Evolutionary conservation across 2,329 filamentous ascomycete genomes (phyloP).

Genomic region (Microdochium bolleyi): DNA sequence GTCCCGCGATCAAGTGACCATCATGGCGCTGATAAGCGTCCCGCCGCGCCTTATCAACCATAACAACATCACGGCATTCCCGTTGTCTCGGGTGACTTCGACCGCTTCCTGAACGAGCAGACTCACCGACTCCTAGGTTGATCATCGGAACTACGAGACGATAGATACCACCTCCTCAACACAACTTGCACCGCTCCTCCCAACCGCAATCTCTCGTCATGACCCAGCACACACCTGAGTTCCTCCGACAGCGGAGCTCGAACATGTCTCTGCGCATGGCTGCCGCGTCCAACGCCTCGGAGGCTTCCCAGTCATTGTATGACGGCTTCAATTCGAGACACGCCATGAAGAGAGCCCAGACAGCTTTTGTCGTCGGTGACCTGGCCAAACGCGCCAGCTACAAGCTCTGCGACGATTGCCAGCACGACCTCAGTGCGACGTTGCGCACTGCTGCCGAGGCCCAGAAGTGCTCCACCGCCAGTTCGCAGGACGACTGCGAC

Average conservation of each 20-base stretch:
- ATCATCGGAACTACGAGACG: no score
- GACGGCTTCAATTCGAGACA: slow-evolving; percentile 18
- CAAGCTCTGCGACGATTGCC: slow-evolving; percentile 16
- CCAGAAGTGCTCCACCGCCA: slow-evolving; percentile 4
- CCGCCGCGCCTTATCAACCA: background rate
- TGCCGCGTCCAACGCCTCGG: slow-evolving; percentile 19
- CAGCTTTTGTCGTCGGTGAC: slow-evolving; percentile 11
- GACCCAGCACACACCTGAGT: slow-evolving; percentile 36
- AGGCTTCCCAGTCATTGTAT: slow-evolving; percentile 8
- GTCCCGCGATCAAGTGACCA: background rate
- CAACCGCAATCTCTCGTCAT: slow-evolving; percentile 17
- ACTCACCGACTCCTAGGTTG: no score
- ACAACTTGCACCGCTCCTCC: background rate
- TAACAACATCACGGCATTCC: background rate
- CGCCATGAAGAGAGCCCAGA: slow-evolving; percentile 12
- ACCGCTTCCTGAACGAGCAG: no score
- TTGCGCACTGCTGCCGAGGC: background rate
- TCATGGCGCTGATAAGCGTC: background rate
- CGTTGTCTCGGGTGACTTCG: background rate
- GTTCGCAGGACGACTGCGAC: slow-evolving; percentile 10
- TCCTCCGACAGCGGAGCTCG: slow-evolving; percentile 33
- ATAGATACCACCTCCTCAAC: no score
- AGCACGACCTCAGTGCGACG: slow-evolving; percentile 7
- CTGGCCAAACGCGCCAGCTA: slow-evolving; percentile 6
- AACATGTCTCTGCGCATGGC: slow-evolving; percentile 35